Base-by-base conservation (phyloP, 2,329 filamentous ascomycete species). In the Curvularia eragrostidis region DNA sequence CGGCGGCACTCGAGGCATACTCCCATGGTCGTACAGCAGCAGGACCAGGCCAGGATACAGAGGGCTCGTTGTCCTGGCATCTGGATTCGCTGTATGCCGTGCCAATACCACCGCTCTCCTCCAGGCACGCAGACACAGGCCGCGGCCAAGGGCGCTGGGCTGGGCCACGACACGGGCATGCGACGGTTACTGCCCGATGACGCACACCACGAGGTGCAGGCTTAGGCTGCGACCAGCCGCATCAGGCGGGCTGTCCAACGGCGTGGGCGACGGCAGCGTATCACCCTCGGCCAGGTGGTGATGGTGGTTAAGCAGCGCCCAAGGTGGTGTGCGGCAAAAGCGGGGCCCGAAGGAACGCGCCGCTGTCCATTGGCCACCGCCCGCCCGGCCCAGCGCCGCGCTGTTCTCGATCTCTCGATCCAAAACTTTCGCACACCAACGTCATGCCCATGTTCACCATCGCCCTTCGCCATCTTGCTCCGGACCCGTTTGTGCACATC, bases 341-440 rank as follows among this genome's bases (percentile, higher is more conserved):
- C 26, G 21, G 54, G 53, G 46, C 8, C n/a, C 28, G 50, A 52
- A 61, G 48, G 54, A 32, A 53, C 18, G 34, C 34, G 13, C 28
- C 32, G 32, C 32, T 13, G 3, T n/a, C 59, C 32, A 62, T 65
- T 66, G 66, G 65, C 28, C 3, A 13, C 7, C 58, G 15, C 21
- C 32, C 23, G 12, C 26, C 48, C 61, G 63, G 24, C 24, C 24
- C 24, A 26, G 7, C 24, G 7, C 24, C 7, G n/a, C 7, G 24
- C 24, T 59, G 43, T 61, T 58, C 54, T 63, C 57, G 38, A 63
- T 68, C 61, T 62, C 64, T 58, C 66, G 59, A 63, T 64, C 44
- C 52, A 30, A 54, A 54, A 43, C 42, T 50, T 51, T 54, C 48
- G 41, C 55, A 51, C 44, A 10, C 28, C 49, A 46, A 64, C 58